Evolutionary conservation across 2,329 filamentous ascomycete species (phyloP).

Genomic region (Aspergillus fischeri): DNA sequence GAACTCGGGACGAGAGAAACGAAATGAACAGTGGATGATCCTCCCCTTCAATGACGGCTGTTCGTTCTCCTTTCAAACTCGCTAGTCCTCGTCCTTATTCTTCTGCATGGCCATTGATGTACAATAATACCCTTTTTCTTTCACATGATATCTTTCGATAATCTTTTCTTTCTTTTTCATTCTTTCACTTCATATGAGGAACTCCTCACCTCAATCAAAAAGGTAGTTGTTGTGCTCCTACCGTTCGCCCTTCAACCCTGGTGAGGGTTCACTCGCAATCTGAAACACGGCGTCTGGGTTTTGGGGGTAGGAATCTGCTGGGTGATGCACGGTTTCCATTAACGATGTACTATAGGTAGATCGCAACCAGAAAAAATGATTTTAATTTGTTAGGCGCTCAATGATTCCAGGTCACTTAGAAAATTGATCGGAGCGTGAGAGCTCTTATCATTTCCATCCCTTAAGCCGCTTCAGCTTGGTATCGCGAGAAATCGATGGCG

Average conservation of each 20-base stretch:
- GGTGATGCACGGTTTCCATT: neutral
- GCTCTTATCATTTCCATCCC: neutral
- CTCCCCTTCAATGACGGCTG: neutral
- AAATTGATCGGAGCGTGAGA: neutral
- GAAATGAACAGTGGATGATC: neutral
- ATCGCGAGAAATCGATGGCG: conserved; percentile 19
- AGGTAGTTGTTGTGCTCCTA: conserved; percentile 10
- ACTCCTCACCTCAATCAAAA: conserved; percentile 15
- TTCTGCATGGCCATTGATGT: neutral
- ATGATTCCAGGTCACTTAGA: too few species aligned
- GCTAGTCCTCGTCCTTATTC: neutral
- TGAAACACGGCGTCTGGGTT: conserved; percentile 13
- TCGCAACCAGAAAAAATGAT: neutral
- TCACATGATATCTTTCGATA: neutral
- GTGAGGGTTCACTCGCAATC: conserved; percentile 1
- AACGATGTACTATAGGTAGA: conserved; percentile 8
- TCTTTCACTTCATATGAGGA: conserved; percentile 1
- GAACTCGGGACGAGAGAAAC: conserved; percentile 2
- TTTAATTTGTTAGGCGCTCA: neutral
- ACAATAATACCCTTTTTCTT: neutral
- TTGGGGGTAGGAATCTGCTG: conserved; percentile 13
- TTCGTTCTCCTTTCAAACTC: neutral
- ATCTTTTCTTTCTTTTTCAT: neutral
- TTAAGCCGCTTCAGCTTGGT: conserved; percentile 2
- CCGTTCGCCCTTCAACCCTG: conserved; percentile 5